A percentile compares a stretch with the other conserved stretches of the same genome.
These are phyloP conservation scores for Eleusine indica DNA, from an alignment of 176 grass and related monocot species.

Conservation along the genomic window DNA sequence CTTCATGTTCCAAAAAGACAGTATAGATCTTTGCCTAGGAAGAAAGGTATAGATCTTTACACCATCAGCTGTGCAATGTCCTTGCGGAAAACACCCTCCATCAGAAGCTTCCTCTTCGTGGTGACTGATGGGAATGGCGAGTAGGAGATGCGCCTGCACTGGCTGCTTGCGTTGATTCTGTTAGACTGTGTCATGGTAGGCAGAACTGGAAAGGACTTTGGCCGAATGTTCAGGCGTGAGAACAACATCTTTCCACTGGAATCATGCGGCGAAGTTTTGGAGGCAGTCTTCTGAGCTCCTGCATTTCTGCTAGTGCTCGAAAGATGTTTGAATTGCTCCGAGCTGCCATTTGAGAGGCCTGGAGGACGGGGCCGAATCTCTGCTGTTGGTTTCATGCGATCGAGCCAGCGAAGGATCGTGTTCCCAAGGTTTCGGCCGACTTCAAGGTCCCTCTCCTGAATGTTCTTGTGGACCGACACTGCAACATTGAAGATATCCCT, in stretches of 20 bases:
- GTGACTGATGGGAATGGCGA: constrained; percentile 32
- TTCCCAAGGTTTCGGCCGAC: constrained; percentile 83
- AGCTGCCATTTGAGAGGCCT: constrained; percentile 18
- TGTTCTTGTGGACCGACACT: constrained; percentile 88
- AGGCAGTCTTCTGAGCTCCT: constrained; percentile 48
- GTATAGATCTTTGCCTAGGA: constrained; percentile 19
- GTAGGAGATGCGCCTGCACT: constrained; percentile 56
- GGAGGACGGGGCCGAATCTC: constrained; percentile 72
- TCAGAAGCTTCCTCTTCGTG: constrained; percentile 47
- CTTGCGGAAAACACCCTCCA: constrained; percentile 72
- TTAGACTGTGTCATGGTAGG: constrained; percentile 64
- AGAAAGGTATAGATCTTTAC: constrained; percentile 9
- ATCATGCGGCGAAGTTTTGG: constrained; percentile 41
- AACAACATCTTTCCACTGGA: constrained; percentile 71
- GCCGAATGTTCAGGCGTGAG: constrained; percentile 59
- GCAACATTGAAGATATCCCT: constrained; percentile 70
- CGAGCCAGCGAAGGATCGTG: constrained; percentile 77
- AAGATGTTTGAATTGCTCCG: constrained; percentile 35
- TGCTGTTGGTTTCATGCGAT: constrained; percentile 94
- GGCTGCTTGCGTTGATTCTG: constrained; percentile 45
- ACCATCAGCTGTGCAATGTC: constrained; percentile 86
- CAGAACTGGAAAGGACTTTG: constrained; percentile 61
- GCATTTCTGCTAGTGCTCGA: constrained; percentile 35
- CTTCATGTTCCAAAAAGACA: constrained; percentile 14
- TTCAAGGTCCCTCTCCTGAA: constrained; percentile 88